phyloP scores from a whole-genome alignment of 345 rosid genomes.

The Streptanthus diversifolius region DNA sequence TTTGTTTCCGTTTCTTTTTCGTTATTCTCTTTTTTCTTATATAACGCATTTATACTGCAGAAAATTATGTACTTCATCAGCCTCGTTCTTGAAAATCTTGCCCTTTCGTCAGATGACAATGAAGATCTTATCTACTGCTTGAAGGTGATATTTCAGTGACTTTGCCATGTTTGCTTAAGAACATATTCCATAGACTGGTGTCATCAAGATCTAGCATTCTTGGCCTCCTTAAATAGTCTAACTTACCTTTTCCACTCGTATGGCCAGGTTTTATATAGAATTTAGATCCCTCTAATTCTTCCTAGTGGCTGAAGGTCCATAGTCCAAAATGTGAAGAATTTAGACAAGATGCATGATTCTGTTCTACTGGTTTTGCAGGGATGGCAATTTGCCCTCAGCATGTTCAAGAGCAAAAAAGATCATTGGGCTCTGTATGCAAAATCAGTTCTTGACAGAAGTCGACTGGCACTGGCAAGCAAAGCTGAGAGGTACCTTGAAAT shows the following conservation, averaged over 20 bases:
- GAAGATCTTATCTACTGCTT: slow-evolving; percentile 90
- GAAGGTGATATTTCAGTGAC: slow-evolving; percentile 53
- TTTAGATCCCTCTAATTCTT: neutral
- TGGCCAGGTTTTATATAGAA: neutral
- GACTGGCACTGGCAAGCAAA: slow-evolving; percentile 80
- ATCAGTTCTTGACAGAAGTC: slow-evolving; percentile 93
- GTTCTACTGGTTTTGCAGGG: slow-evolving; percentile 52
- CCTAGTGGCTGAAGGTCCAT: neutral
- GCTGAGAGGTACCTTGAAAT: slow-evolving; percentile 81
- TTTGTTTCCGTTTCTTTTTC: neutral
- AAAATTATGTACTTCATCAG: slow-evolving; percentile 74
- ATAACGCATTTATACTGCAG: slow-evolving; percentile 43
- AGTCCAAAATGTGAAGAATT: neutral
- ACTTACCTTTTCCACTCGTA: neutral
- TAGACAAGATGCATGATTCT: slow-evolving; percentile 13
- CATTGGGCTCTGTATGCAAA: slow-evolving; percentile 92
- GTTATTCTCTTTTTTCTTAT: slow-evolving; percentile 23
- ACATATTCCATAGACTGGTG: neutral
- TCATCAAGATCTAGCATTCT: neutral
- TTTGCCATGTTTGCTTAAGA: neutral
- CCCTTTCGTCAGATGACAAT: slow-evolving; percentile 85
- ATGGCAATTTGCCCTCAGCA: slow-evolving; percentile 67
- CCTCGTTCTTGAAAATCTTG: slow-evolving; percentile 88
- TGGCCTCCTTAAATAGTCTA: neutral
- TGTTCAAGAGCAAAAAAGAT: slow-evolving; percentile 53